Evolutionary conservation across 2,329 filamentous ascomycete species (phyloP).

Genomic region (Hymenoscyphus infarciens): DNA sequence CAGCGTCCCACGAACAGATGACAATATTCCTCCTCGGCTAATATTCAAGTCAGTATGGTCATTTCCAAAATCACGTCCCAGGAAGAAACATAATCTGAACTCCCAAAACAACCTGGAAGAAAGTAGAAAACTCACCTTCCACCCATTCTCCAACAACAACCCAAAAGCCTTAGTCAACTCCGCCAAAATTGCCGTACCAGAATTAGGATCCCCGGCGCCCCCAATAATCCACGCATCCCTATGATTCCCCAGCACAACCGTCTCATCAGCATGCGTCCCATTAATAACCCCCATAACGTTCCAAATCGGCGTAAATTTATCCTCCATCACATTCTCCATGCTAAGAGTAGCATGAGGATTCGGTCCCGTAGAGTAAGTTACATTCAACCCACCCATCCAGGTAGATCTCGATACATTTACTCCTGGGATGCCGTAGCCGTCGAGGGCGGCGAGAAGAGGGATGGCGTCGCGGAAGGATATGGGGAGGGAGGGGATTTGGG

Average conservation of each 20-base stretch:
- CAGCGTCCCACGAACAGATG: constrained; percentile 68
- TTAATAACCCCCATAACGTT: constrained; percentile 88
- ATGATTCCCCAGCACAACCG: constrained; percentile 81
- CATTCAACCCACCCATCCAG: constrained; percentile 53
- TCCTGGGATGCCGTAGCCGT: constrained; percentile 67
- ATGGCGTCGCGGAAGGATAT: constrained; percentile 82
- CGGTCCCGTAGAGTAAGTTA: constrained; percentile 28
- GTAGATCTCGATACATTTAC: constrained; percentile 53
- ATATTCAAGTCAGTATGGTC: too few species aligned
- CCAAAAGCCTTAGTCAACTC: constrained; percentile 72
- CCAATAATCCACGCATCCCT: constrained; percentile 78
- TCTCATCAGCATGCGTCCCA: constrained; percentile 75
- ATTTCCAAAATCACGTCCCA: too few species aligned
- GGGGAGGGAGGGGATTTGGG: constrained; percentile 76
- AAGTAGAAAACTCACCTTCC: constrained; percentile 46
- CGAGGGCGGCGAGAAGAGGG: constrained; percentile 78
- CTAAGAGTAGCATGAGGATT: constrained; percentile 45
- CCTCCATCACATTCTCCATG: constrained; percentile 52
- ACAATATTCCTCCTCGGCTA: constrained; percentile 36
- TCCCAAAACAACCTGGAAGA: constrained; percentile 45
- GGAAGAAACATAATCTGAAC: constrained; percentile 64
- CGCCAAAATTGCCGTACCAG: constrained; percentile 70
- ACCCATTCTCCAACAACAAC: constrained; percentile 62
- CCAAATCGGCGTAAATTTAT: constrained; percentile 68
- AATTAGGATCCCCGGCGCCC: constrained; percentile 75